Conservation (phyloP, 2,329 filamentous ascomycete species). For the Ramularia collo-cygni region DNA sequence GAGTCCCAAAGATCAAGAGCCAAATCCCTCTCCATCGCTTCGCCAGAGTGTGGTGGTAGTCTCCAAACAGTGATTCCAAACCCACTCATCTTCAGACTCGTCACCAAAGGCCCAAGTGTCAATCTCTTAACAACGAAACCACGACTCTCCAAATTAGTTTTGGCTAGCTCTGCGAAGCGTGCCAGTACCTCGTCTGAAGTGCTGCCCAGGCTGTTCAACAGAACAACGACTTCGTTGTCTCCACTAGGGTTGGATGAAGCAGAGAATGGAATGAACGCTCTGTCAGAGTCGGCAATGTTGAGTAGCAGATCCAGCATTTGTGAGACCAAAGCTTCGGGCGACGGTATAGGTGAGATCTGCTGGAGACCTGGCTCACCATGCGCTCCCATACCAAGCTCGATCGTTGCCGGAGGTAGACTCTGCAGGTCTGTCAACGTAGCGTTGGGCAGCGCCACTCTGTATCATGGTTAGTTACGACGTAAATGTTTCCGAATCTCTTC, state of each 20-base stretch:
- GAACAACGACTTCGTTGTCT: conserved; percentile 29
- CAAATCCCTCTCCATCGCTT: conserved; percentile 22
- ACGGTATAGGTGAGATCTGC: conserved; percentile 45
- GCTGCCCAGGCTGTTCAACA: conserved; percentile 32
- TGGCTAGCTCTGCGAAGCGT: conserved; percentile 30
- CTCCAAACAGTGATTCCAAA: conserved; percentile 34
- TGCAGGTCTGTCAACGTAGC: conserved; percentile 57
- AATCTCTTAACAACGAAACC: conserved; percentile 29
- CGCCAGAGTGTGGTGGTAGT: conserved; percentile 26
- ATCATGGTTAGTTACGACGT: background rate
- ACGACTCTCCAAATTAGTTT: conserved; percentile 23
- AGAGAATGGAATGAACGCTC: conserved; percentile 33
- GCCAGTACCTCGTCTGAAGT: conserved; percentile 32
- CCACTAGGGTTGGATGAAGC: conserved; percentile 22
- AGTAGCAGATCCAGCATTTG: conserved; percentile 33
- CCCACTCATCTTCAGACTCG: conserved; percentile 34
- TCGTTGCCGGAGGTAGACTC: conserved; percentile 43
- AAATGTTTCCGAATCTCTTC: background rate
- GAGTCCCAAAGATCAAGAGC: conserved; percentile 32
- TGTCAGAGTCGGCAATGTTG: conserved; percentile 28
- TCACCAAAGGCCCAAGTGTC: conserved; percentile 31
- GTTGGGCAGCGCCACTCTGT: conserved; percentile 32
- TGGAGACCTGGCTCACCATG: conserved; percentile 59
- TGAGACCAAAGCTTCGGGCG: conserved; percentile 26
- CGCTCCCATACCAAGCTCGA: conserved; percentile 60